phyloP scores from a whole-genome alignment of 1,139 yeast genomes.

The Blastobotrys buckinghamii region DNA sequence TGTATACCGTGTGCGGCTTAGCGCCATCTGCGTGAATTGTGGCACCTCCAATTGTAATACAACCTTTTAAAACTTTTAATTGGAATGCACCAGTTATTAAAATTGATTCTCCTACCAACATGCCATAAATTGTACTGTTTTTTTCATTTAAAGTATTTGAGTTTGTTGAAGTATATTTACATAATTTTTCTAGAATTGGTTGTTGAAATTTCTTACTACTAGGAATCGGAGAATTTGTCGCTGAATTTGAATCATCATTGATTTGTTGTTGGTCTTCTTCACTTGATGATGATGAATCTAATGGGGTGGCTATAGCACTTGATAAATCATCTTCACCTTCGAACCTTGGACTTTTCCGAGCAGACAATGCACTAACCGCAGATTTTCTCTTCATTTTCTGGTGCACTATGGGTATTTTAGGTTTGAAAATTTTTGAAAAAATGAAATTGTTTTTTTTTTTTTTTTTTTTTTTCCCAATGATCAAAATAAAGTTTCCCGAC shows the following conservation, averaged over 20 bases:
- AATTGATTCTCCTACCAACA: constrained; percentile 35
- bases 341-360: constrained; percentile 7
- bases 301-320: neutral
- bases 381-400: constrained; percentile 12
- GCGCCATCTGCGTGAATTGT: constrained; percentile 30
- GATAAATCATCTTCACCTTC: neutral
- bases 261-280: no score
- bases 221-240: no score
- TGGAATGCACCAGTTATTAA: constrained; percentile 55
- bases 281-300: neutral
- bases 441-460: neutral
- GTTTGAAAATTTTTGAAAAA: neutral
- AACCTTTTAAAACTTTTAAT: constrained; percentile 54
- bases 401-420: no score
- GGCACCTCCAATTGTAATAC: constrained; percentile 48
- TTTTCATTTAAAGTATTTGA: constrained; percentile 14
- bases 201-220: no score
- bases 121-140: constrained; percentile 29
- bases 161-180: constrained; percentile 15
- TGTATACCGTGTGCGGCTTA: constrained; percentile 27
- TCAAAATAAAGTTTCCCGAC: neutral
- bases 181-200: no score
- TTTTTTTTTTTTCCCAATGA: neutral
- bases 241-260: no score
- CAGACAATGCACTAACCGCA: constrained; percentile 7